Base-by-base conservation (phyloP, 306 rosid species). In the Leucaena leucocephala region DNA sequence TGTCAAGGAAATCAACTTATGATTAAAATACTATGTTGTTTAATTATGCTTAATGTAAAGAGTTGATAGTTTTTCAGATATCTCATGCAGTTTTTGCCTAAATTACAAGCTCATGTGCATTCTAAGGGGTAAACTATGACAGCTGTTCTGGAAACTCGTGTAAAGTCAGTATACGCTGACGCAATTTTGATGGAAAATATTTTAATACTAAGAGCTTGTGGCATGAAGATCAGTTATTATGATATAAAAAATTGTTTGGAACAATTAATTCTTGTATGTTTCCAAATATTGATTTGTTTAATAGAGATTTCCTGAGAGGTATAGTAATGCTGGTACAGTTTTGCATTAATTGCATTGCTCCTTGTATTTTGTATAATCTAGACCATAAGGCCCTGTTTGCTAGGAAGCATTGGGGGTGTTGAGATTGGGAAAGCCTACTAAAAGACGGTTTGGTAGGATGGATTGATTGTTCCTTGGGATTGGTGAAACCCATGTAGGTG, bases 191-290 rank as follows among this genome's bases (percentile, higher is more conserved):
- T 68, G 57, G 3, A 72, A 78, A 74, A 71, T 15, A 36, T 75
- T 78, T 78, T 38, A 48, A 21, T 50, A 46, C 78, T 33, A 49
- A 72, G 76, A 33, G 82, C 74, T 65, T 80, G 80, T 59, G 58
- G 75, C 71, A 36, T 69, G 50, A 16, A 64, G 70, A 59, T 55
- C 59, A 61, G 55, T 75, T 63, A 34, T 33, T 34, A 12, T 0
- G 16, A 40, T 69, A 49, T 35, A 38, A 27, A 50, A 61, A 62
- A 68, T 75, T 71, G 71, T 78, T 52, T 71, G 55, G 8, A 67
- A n/a, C 54, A 38, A 46, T 19, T 16, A 57, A 69, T 38, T 34
- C 46, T 68, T 64, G 49, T 52, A 43, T 35, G 0, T 1, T 22
- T 67, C 33, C 36, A 40, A 40, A 4, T 40, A 39, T 27, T 68